Evolutionary conservation across 2,329 filamentous ascomycete species (phyloP).

Genomic region (Penicillium sp.): DNA sequence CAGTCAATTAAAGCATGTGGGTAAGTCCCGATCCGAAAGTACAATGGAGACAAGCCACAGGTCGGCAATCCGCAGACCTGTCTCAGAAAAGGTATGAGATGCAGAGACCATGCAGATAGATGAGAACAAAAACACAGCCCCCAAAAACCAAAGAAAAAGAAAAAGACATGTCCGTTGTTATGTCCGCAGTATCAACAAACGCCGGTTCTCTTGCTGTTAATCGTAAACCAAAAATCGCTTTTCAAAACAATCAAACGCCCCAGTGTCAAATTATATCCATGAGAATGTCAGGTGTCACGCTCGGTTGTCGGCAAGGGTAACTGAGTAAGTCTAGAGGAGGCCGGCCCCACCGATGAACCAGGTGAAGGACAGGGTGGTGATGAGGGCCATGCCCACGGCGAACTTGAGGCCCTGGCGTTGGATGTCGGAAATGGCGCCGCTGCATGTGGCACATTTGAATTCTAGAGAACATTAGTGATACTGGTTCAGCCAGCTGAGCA

Average conservation of each 20-base stretch:
- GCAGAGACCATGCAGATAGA: constrained; percentile 1
- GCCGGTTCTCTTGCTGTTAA: constrained; percentile 34
- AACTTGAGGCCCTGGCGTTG: constrained; percentile 60
- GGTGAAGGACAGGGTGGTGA: constrained; percentile 62
- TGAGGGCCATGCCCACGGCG: constrained; percentile 56
- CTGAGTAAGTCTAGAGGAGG: constrained; percentile 31
- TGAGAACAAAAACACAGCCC: constrained; percentile 9
- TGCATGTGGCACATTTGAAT: constrained; percentile 61
- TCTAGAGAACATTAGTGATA: constrained; percentile 41
- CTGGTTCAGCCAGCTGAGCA: not conserved
- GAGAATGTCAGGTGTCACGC: constrained; percentile 11
- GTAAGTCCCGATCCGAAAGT: constrained; percentile 12
- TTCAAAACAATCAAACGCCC: constrained; percentile 13
- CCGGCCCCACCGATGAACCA: constrained; percentile 52
- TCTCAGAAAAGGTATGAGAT: constrained; percentile 3
- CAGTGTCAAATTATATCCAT: constrained; percentile 23
- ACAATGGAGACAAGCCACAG: constrained; percentile 1
- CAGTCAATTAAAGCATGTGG: constrained; percentile 12
- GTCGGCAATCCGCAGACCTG: not conserved
- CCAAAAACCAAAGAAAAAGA: constrained; percentile 4
- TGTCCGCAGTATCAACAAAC: constrained; percentile 21
- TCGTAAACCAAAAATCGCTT: constrained; percentile 30
- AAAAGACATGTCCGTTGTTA: constrained; percentile 19
- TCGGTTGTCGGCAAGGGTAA: not conserved
- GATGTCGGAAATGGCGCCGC: constrained; percentile 52